phyloP scores from a whole-genome alignment of 2,329 filamentous ascomycete species.

The Knufia petricola region DNA sequence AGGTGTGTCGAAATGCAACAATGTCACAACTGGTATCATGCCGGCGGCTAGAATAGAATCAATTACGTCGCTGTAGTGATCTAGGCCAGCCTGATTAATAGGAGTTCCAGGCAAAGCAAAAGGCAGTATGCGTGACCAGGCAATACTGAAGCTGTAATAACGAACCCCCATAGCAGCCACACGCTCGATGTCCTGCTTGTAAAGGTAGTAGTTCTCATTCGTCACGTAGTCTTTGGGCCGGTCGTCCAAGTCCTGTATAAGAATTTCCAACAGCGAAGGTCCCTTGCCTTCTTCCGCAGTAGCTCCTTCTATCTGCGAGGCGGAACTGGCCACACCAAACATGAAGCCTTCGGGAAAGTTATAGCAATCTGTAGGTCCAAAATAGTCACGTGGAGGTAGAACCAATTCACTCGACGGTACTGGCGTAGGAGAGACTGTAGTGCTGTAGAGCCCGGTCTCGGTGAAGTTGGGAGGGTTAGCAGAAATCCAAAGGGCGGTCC shows the following conservation, averaged over 20 bases:
- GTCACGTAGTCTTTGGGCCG: conserved; percentile 39
- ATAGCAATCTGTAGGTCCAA: conserved; percentile 30
- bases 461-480: conserved; percentile 28
- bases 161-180: conserved; percentile 32
- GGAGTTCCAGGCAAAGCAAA: conserved; percentile 36
- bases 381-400: conserved; percentile 45
- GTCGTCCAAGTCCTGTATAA: conserved; percentile 27
- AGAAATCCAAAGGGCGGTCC: conserved; percentile 28
- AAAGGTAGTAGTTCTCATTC: conserved; percentile 42
- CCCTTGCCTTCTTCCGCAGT: conserved; percentile 30
- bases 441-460: conserved; percentile 29
- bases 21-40: conserved; percentile 37
- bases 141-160: conserved; percentile 37
- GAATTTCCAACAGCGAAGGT: conserved; percentile 32
- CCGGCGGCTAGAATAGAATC: conserved; percentile 34
- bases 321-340: conserved; percentile 35
- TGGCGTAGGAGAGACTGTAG: conserved; percentile 47
- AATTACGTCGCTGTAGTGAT: conserved; percentile 43
- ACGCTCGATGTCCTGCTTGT: conserved; percentile 38
- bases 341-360: conserved; percentile 32
- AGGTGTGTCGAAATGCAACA: conserved; percentile 23
- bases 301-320: conserved; percentile 39
- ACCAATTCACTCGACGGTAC: conserved; percentile 47
- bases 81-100: conserved; percentile 38
- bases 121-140: conserved; percentile 42